These are phyloP conservation scores for Wickerhamomyces rabaulensis DNA, from an alignment of 805 yeast genomes.

Conservation along the genomic window DNA sequence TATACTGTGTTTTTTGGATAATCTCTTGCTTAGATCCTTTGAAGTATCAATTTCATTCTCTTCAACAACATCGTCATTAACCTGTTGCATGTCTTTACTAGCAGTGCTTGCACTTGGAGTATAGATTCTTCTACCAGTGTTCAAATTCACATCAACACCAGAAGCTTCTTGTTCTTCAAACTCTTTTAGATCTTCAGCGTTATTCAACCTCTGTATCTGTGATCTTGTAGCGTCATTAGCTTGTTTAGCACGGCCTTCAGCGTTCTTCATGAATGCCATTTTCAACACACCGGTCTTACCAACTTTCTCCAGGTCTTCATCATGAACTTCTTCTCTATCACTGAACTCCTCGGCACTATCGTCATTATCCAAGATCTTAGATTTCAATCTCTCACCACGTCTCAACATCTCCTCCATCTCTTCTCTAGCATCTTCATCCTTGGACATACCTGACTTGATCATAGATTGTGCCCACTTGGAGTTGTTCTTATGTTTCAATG, in stretches of 20 bases:
- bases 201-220: constrained; percentile 44
- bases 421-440: constrained; percentile 76
- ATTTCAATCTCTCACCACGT: constrained; percentile 72
- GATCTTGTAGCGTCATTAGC: constrained; percentile 52
- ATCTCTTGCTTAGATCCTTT: constrained; percentile 37
- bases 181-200: constrained; percentile 38
- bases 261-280: constrained; percentile 95
- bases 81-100: constrained; percentile 28
- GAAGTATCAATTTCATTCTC: constrained; percentile 50
- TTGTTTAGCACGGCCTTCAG: constrained; percentile 62
- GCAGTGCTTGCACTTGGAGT: constrained; percentile 45
- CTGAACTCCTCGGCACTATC: constrained; percentile 36
- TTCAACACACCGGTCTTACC: constrained; percentile 86
- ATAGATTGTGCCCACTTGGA: constrained; percentile 88
- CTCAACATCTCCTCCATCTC: constrained; percentile 94
- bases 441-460: constrained; percentile 85
- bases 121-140: constrained; percentile 78
- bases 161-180: constrained; percentile 27
- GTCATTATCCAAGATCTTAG: constrained; percentile 61
- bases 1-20: constrained; percentile 22
- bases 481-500: constrained; percentile 81
- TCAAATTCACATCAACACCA: constrained; percentile 46
- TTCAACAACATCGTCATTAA: constrained; percentile 31
- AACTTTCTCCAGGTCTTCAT: constrained; percentile 38
- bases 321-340: constrained; percentile 40